Evolutionary conservation across 257 asterid species (phyloP).

Genomic region (Primulina huaijiensis): DNA sequence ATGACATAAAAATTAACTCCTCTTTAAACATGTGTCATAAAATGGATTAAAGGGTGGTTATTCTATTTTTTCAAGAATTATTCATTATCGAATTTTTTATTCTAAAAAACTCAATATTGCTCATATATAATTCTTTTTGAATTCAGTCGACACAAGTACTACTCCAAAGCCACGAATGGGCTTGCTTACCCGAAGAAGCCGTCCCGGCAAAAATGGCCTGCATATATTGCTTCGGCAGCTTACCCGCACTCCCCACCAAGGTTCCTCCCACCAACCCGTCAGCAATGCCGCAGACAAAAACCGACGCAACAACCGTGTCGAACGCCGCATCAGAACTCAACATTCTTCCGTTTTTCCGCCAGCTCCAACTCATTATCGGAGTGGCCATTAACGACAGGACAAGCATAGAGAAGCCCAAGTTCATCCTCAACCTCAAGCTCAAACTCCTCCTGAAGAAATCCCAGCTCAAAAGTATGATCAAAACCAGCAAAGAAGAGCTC

Average conservation of each 20-base stretch:
- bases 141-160: no score
- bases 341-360: constrained; percentile 17
- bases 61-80: no score
- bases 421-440: constrained; percentile 55
- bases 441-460: constrained; percentile 27
- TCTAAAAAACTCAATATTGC: no score
- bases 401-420: constrained; percentile 64
- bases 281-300: constrained; percentile 59
- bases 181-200: constrained; percentile 66
- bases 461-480: constrained; percentile 41
- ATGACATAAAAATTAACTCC: no score
- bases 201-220: constrained; percentile 86
- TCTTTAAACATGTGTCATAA: no score
- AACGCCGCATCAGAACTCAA: constrained; percentile 34
- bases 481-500: constrained; percentile 51
- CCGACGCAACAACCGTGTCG: constrained; percentile 43
- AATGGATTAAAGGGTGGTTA: no score
- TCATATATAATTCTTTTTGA: no score
- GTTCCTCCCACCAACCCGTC: constrained; percentile 74
- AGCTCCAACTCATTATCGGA: constrained; percentile 55
- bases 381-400: constrained; percentile 46
- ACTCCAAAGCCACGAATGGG: no score
- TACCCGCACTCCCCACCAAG: constrained; percentile 62
- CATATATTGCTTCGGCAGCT: constrained; percentile 73
- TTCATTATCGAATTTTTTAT: no score